A percentile compares a stretch with the other conserved stretches of the same genome.
These are phyloP conservation scores for Oryza glumipatula DNA, from an alignment of 176 grass and related monocot genomes.

Conservation along the genomic window DNA sequence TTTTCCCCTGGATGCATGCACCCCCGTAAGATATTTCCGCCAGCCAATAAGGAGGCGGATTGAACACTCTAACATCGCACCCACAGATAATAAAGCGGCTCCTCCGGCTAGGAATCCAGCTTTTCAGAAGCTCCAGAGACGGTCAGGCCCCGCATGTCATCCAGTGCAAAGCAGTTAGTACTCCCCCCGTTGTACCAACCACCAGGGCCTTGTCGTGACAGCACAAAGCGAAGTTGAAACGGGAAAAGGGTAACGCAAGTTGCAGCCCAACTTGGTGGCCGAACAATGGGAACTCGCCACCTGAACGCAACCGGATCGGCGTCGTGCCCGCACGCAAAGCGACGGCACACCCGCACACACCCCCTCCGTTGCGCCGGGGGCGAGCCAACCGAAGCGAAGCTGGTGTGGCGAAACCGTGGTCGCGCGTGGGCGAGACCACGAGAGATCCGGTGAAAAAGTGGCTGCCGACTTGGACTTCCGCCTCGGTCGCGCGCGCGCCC, in stretches of 20 bases:
- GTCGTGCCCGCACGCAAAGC: slow-evolving; percentile 26
- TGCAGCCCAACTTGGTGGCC: slow-evolving; percentile 23
- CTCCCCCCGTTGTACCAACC: slow-evolving; percentile 23
- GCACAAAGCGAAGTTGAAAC: slow-evolving; percentile 18
- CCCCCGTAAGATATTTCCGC: not conserved
- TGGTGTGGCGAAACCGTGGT: slow-evolving; percentile 30
- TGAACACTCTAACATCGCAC: too few species aligned
- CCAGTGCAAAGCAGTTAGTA: slow-evolving; percentile 4
- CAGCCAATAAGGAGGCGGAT: not conserved
- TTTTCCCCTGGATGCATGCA: not conserved
- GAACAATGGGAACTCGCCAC: slow-evolving; percentile 35
- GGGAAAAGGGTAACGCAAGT: not conserved
- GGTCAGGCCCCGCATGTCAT: not conserved
- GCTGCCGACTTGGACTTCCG: not conserved
- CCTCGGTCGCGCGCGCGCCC: not conserved
- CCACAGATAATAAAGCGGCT: not conserved
- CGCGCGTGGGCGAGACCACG: not conserved
- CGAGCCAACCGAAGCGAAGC: not conserved
- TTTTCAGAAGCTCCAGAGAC: slow-evolving; percentile 6
- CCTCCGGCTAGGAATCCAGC: not conserved
- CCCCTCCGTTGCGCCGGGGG: not conserved
- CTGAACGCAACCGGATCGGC: not conserved
- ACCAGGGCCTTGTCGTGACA: not conserved
- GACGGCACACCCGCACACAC: not conserved
- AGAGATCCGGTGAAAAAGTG: not conserved